phyloP scores from a whole-genome alignment of 306 rosid genomes.

The Quercus berberidifolia region DNA sequence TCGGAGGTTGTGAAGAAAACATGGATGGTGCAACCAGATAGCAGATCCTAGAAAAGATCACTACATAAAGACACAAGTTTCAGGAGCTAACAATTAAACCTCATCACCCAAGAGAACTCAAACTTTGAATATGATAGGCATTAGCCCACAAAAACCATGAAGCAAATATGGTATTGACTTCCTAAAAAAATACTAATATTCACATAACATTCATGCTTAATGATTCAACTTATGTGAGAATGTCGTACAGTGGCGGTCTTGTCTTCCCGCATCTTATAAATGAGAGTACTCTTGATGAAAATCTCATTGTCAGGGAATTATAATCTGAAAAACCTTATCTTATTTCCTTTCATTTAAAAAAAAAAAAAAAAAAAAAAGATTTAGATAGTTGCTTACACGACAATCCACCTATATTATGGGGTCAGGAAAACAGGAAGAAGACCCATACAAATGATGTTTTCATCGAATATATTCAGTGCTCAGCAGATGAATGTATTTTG shows the following conservation, averaged over 20 bases:
- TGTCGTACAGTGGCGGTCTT: not conserved
- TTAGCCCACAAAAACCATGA: not conserved
- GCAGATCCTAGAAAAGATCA: constrained; percentile 59
- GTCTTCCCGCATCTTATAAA: not conserved
- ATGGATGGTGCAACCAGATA: constrained; percentile 57
- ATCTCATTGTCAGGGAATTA: too few relatives aligned
- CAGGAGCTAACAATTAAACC: not conserved
- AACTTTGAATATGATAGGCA: not conserved
- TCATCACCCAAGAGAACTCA: not conserved
- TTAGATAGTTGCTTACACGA: too few relatives aligned
- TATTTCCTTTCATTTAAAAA: too few relatives aligned
- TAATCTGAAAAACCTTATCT: too few relatives aligned
- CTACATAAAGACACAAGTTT: constrained; percentile 47
- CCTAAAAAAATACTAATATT: not conserved
- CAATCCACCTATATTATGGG: too few relatives aligned
- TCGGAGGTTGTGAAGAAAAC: constrained; percentile 42
- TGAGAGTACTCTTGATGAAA: too few relatives aligned
- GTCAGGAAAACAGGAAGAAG: too few relatives aligned
- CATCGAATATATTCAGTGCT: too few relatives aligned
- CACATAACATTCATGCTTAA: not conserved
- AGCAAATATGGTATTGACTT: not conserved
- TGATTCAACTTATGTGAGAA: not conserved
- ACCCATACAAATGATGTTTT: too few relatives aligned
- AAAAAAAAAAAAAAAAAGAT: too few relatives aligned
- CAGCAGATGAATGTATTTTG: too few relatives aligned